Percentiles rank a stretch among this genome's conserved stretches.
Evolutionary conservation across 306 rosid genomes (phyloP).

Genomic region (Phaseolus lunatus): DNA sequence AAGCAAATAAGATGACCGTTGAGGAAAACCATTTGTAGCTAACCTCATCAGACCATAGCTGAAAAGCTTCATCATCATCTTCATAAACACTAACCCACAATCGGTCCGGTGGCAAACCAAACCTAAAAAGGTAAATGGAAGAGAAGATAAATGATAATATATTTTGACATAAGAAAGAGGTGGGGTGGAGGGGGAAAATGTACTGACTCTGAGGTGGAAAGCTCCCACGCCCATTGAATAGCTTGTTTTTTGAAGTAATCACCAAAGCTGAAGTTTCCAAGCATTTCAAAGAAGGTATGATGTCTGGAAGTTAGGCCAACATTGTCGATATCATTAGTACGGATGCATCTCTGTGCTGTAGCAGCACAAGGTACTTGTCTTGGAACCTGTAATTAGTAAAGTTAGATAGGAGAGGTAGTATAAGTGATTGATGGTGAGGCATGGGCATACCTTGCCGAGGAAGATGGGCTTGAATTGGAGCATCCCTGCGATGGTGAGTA

Average conservation of each 20-base stretch:
- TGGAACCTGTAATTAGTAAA: slow-evolving; percentile 55
- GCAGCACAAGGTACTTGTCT: slow-evolving; percentile 78
- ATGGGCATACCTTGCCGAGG: slow-evolving; percentile 76
- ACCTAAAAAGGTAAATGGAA: slow-evolving; percentile 58
- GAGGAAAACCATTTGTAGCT: slow-evolving; percentile 33
- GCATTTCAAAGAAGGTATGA: slow-evolving; percentile 97
- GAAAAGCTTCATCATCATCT: slow-evolving; percentile 84
- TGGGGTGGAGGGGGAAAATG: slow-evolving; percentile 13
- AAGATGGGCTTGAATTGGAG: slow-evolving; percentile 95
- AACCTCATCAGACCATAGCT: slow-evolving; percentile 84
- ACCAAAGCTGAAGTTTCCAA: slow-evolving; percentile 97
- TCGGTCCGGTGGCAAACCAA: slow-evolving; percentile 72
- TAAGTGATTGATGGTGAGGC: not conserved
- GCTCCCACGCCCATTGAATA: slow-evolving; percentile 95
- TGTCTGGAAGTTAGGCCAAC: slow-evolving; percentile 90
- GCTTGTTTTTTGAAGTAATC: slow-evolving; percentile 97
- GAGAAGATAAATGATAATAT: not conserved
- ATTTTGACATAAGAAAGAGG: not conserved
- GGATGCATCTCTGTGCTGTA: slow-evolving; percentile 89
- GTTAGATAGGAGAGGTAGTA: not conserved
- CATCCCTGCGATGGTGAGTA: slow-evolving; percentile 97
- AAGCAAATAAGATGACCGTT: slow-evolving; percentile 10
- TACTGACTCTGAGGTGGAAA: slow-evolving; percentile 81
- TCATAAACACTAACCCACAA: slow-evolving; percentile 88
- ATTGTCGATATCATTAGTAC: slow-evolving; percentile 88